Conservation (phyloP, 441 rosid genomes). For the Daphne laureola region DNA sequence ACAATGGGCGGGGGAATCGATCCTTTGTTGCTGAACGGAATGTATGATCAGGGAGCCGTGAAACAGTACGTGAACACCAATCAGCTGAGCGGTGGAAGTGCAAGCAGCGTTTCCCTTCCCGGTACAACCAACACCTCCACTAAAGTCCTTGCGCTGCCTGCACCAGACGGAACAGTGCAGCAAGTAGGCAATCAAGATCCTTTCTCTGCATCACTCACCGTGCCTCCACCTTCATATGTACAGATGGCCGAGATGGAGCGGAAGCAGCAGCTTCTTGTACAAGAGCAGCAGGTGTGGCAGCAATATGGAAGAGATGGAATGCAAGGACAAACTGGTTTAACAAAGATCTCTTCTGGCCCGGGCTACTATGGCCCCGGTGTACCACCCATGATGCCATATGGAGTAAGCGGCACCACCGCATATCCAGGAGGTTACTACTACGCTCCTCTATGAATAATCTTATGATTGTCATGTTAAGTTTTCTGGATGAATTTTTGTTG, state of each 20-base stretch:
- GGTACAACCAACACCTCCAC: slow-evolving; percentile 26
- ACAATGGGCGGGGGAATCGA: slow-evolving; percentile 58
- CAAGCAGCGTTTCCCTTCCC: slow-evolving; percentile 67
- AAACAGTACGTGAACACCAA: slow-evolving; percentile 56
- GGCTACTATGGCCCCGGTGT: slow-evolving; percentile 24
- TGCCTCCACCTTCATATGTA: slow-evolving; percentile 60
- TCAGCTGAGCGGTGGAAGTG: slow-evolving; percentile 56
- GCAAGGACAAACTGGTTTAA: slow-evolving; percentile 45
- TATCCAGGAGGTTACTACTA: slow-evolving; percentile 41
- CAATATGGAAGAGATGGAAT: slow-evolving; percentile 45
- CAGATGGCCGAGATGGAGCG: slow-evolving; percentile 58
- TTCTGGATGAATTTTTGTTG: not conserved
- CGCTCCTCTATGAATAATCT: slow-evolving; percentile 14
- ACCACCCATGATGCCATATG: slow-evolving; percentile 34
- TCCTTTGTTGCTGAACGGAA: slow-evolving; percentile 47
- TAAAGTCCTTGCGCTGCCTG: slow-evolving; percentile 45
- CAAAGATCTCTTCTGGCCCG: slow-evolving; percentile 24
- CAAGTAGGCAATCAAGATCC: slow-evolving; percentile 46
- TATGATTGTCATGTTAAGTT: not conserved
- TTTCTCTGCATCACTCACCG: slow-evolving; percentile 39
- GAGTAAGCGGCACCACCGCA: slow-evolving; percentile 32
- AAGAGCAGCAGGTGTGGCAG: slow-evolving; percentile 50
- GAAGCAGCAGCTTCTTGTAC: slow-evolving; percentile 46
- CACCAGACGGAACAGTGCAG: slow-evolving; percentile 48
- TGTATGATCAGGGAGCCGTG: slow-evolving; percentile 76